phyloP scores from a whole-genome alignment of 768 basidiomycete species.

The Tylopilus intermedius region DNA sequence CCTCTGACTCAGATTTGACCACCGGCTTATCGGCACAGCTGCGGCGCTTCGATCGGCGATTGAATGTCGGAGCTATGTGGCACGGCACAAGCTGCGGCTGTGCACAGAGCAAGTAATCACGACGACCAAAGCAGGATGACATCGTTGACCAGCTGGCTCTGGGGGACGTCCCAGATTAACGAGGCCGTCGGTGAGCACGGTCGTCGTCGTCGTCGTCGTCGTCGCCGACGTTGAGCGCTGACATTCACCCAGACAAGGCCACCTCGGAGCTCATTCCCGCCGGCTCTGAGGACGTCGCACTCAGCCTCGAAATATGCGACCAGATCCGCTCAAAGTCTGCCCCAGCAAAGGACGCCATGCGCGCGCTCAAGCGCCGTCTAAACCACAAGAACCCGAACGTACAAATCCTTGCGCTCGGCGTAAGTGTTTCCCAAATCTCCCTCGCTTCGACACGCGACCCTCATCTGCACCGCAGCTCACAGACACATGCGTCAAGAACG shows the following conservation, averaged over 20 bases:
- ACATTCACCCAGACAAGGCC: constrained; percentile 66
- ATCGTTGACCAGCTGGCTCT: constrained; percentile 62
- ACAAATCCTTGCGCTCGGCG: constrained; percentile 79
- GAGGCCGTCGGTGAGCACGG: constrained; percentile 68
- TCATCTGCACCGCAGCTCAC: constrained; percentile 51
- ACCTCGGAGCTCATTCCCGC: constrained; percentile 84
- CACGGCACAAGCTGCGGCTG: constrained; percentile 16
- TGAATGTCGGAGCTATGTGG: constrained; percentile 14
- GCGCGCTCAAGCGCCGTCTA: constrained; percentile 78
- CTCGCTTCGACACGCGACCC: not conserved
- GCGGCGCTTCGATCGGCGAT: constrained; percentile 17
- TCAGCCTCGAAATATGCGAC: constrained; percentile 94
- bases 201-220: not conserved
- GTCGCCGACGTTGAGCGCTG: constrained; percentile 24
- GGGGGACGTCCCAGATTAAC: constrained; percentile 80
- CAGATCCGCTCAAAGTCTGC: constrained; percentile 91
- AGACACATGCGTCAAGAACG: constrained; percentile 94
- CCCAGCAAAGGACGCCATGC: constrained; percentile 81
- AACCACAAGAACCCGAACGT: constrained; percentile 96
- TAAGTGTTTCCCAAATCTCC: constrained; percentile 38
- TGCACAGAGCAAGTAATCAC: constrained; percentile 2
- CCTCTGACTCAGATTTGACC: not conserved
- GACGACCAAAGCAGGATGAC: constrained; percentile 41
- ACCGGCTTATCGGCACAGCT: constrained; percentile 8
- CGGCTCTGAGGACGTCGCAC: constrained; percentile 84